Conservation (phyloP, 495 filamentous ascomycete genomes). For the Astrothelium subdiscretum region DNA sequence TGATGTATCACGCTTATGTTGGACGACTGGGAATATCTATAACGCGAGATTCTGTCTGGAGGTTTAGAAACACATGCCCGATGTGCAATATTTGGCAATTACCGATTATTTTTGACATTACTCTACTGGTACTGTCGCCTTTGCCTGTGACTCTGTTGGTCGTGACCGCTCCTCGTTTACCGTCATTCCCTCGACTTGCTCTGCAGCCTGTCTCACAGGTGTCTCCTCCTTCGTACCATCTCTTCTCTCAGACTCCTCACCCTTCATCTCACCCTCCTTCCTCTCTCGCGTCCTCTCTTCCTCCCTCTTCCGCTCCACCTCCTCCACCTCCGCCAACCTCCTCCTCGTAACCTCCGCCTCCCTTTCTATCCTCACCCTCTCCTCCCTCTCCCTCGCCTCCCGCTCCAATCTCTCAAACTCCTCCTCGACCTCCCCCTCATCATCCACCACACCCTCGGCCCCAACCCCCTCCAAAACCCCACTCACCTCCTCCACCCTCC, state of each 20-base stretch:
- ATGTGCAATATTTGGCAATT: not conserved
- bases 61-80: no score
- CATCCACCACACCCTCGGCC: conserved; percentile 56
- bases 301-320: conserved; percentile 15
- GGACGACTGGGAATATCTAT: not conserved
- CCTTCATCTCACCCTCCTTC: conserved; percentile 11
- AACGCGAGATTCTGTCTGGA: not conserved
- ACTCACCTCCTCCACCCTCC: conserved; percentile 69
- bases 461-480: conserved; percentile 55
- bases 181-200: not conserved
- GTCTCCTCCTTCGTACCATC: conserved; percentile 12
- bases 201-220: not conserved
- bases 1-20: not conserved
- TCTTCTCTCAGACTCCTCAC: not conserved
- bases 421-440: conserved; percentile 79
- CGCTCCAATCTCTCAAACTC: conserved; percentile 58
- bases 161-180: not conserved
- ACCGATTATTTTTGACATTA: not conserved
- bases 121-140: not conserved
- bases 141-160: not conserved
- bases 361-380: conserved; percentile 28
- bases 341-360: conserved; percentile 25
- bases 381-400: conserved; percentile 41
- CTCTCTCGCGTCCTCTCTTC: conserved; percentile 17
- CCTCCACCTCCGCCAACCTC: conserved; percentile 3